Conservation (phyloP, 2,329 filamentous ascomycete genomes). For the Aspergillus vadensis region DNA sequence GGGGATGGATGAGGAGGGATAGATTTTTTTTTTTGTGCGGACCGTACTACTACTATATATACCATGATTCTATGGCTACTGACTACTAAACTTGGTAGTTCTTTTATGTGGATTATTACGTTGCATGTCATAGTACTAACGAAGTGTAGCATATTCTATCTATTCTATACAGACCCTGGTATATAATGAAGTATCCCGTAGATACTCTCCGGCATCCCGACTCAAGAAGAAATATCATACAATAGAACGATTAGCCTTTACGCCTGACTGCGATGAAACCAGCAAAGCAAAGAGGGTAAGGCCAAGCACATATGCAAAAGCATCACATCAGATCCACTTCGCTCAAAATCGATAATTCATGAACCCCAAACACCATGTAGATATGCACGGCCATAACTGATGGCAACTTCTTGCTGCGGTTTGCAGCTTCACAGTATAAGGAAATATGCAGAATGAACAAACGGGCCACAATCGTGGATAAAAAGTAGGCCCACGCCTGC, state of each 20-base stretch:
- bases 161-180: constrained; percentile 7
- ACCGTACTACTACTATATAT: neutral
- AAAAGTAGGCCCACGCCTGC: neutral
- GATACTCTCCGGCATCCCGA: neutral
- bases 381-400: constrained; percentile 4
- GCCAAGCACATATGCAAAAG: neutral
- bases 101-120: neutral
- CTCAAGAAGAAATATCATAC: neutral
- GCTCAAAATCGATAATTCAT: neutral
- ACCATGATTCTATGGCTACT: neutral
- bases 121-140: neutral
- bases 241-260: neutral
- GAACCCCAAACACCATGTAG: neutral
- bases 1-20: neutral
- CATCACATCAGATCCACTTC: neutral
- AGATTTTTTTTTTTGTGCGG: neutral
- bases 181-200: neutral
- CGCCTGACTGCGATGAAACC: neutral
- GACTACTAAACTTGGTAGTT: neutral
- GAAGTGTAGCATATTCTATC: neutral
- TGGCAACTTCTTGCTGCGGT: neutral
- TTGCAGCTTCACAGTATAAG: constrained; percentile 1
- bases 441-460: constrained; percentile 12
- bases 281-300: constrained; percentile 1
- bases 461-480: neutral